Evolutionary conservation across 306 rosid species (phyloP).

Genomic region (Bauhinia variegata): DNA sequence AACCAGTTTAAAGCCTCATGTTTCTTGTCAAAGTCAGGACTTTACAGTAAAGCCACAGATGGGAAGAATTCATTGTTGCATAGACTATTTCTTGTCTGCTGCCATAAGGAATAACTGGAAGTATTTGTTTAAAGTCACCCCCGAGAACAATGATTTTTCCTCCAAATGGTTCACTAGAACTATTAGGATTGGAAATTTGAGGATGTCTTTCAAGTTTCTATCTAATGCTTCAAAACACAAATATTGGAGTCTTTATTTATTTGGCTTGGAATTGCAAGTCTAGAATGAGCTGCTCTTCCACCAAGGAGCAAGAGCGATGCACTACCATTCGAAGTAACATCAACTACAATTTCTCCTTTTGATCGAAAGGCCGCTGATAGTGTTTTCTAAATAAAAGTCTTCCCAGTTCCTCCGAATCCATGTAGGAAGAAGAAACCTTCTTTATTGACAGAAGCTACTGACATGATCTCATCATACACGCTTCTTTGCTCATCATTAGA

Average conservation of each 20-base stretch:
- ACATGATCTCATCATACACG: too few relatives aligned
- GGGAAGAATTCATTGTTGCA: neutral
- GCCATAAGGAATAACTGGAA: neutral
- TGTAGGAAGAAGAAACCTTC: neutral
- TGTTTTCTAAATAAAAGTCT: neutral
- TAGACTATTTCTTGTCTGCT: neutral
- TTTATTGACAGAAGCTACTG: too few relatives aligned
- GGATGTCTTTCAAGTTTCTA: neutral
- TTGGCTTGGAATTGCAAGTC: neutral
- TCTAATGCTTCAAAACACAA: neutral
- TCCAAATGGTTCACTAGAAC: neutral
- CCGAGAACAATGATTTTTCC: neutral
- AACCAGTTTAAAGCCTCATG: neutral
- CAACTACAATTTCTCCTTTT: neutral
- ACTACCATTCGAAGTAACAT: neutral
- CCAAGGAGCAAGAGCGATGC: neutral
- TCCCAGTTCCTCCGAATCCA: neutral
- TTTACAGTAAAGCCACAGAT: neutral
- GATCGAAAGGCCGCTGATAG: neutral
- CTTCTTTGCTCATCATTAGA: too few relatives aligned
- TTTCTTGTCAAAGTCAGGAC: neutral
- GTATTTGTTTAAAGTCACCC: constrained; percentile 4
- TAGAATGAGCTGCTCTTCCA: constrained; percentile 6
- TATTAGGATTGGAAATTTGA: rapidly evolving
- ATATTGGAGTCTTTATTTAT: neutral